Evolutionary conservation across 192 early-diverging fungal species (phyloP).

Genomic region (Radiomyces spectabilis): DNA sequence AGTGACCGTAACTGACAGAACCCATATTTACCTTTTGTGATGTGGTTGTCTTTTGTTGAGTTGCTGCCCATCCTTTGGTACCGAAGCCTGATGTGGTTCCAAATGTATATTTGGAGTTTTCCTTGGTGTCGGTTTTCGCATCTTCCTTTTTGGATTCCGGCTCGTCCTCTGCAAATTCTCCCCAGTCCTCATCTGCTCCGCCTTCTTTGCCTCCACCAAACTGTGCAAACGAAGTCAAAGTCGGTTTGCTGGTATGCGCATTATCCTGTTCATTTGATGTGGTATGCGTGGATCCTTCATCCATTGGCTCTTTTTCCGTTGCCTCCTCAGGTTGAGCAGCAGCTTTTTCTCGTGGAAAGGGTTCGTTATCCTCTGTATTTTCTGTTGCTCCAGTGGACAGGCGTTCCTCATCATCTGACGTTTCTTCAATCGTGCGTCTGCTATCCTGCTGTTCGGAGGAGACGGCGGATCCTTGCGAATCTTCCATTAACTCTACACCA

Average conservation of each 20-base stretch:
- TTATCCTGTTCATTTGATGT: not conserved
- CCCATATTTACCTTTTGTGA: slow-evolving; percentile 8
- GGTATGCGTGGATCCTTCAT: too few species aligned
- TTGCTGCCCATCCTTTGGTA: slow-evolving; percentile 16
- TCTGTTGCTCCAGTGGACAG: too few species aligned
- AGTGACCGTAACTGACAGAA: too few species aligned
- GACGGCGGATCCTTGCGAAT: too few species aligned
- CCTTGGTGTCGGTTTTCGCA: not conserved
- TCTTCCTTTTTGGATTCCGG: slow-evolving; percentile 10
- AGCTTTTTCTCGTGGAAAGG: too few species aligned
- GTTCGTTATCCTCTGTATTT: too few species aligned
- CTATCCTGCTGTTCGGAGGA: too few species aligned
- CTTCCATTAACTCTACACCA: too few species aligned
- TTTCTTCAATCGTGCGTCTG: too few species aligned
- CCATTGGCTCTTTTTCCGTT: too few species aligned
- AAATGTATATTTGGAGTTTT: slow-evolving; percentile 26
- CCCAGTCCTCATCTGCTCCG: slow-evolving; percentile 19
- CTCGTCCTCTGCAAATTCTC: slow-evolving; percentile 22
- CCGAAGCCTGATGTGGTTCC: slow-evolving; percentile 29
- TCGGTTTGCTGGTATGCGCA: not conserved
- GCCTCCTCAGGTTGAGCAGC: too few species aligned
- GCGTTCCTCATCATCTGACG: too few species aligned
- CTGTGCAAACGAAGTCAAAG: slow-evolving; percentile 1
- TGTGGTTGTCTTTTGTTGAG: slow-evolving; percentile 13
- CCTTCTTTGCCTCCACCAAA: slow-evolving; percentile 13